Percentiles rank a stretch among this genome's conserved stretches.
These are phyloP conservation scores for Colletotrichum sp. DNA, from an alignment of 2,329 filamentous ascomycete genomes.

Conservation along the genomic window DNA sequence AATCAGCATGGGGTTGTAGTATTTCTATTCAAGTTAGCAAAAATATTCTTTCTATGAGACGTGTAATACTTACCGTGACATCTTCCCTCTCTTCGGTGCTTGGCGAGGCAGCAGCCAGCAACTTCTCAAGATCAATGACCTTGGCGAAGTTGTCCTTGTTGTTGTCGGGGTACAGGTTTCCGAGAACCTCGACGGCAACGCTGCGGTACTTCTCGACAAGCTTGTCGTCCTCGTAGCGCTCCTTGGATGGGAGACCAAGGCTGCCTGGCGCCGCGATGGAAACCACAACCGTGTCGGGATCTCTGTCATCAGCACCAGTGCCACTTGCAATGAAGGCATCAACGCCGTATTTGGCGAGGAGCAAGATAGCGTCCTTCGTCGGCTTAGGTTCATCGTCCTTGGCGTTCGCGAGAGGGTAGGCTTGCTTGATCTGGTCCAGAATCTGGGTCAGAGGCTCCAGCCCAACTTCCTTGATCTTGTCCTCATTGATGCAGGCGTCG, in stretches of 20 bases:
- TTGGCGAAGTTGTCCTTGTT: conserved; percentile 43
- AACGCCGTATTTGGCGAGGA: conserved; percentile 51
- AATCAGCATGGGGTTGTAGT: conserved; percentile 68
- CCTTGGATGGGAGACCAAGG: conserved; percentile 67
- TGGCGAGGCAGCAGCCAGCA: conserved; percentile 63
- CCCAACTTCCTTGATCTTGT: conserved; percentile 58
- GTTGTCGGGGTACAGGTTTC: conserved; percentile 35
- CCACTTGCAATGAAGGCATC: conserved; percentile 38
- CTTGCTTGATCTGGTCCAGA: conserved; percentile 43
- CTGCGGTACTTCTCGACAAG: conserved; percentile 55
- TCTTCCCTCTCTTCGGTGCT: conserved; percentile 63
- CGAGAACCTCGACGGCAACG: conserved; percentile 27
- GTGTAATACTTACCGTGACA: conserved; percentile 50
- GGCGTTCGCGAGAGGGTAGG: conserved; percentile 21
- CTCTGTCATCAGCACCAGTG: conserved; percentile 47
- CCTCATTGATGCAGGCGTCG: conserved; percentile 69
- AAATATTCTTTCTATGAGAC: background rate
- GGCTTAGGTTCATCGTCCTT: conserved; percentile 29
- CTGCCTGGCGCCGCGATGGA: conserved; percentile 47
- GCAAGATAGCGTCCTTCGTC: conserved; percentile 47
- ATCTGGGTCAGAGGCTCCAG: conserved; percentile 60
- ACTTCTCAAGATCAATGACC: conserved; percentile 63
- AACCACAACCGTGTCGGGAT: conserved; percentile 41
- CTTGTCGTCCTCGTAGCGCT: conserved; percentile 63
- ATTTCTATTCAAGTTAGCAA: conserved; percentile 46